Evolutionary conservation across 352 stramenopile genomes (phyloP), one percentile per base, ranked within the genome.

Genomic region (Peronosclerospora sorghi): DNA sequence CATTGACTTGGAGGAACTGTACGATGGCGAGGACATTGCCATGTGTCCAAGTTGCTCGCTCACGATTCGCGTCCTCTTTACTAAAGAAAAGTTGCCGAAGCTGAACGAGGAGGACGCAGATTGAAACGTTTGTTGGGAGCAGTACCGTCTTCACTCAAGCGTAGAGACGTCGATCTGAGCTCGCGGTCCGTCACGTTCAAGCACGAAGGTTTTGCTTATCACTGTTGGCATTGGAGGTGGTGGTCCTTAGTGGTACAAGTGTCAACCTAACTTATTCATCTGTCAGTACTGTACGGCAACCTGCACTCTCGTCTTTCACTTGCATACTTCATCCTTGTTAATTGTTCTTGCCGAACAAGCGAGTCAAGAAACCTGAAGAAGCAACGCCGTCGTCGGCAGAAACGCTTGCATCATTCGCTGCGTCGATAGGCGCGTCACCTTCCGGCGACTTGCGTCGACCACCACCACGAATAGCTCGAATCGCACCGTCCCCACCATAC

Each of bases 11-110:
- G 76, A 95, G 65, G 67, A 92, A 37, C 61, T 91, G 13, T 77
- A 80, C 60, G 90, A 98, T 56, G 95, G 95, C 39, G 95, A 99
- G 62, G 95, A 98, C 67, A 95, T 98, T 61, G 96, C 95, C 24
- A 88, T 86, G 12, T 98, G 94, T 63, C 86, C 86, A 5, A 98
- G 89, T 49, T 98, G 96, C 61, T 98, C 95, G 29, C 73, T 98
- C 18, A 89, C 81, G 18, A 95, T 99, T 52, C 76, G 80, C 45
- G 90, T 99, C 32, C 77, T 99, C 39, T 99, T 96, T 54, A 91
- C 98, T 28, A 76, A 96, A 55, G 86, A 86, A 47, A 62, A 60
- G 10, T 46, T 95, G 35, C 78, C 76, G 34, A 56, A 80, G 41
- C 59, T 89, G 32, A 82, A 83, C 43, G 62, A 68, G 1, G 63